Conservation (phyloP, 257 asterid species). For the Catharanthus roseus region DNA sequence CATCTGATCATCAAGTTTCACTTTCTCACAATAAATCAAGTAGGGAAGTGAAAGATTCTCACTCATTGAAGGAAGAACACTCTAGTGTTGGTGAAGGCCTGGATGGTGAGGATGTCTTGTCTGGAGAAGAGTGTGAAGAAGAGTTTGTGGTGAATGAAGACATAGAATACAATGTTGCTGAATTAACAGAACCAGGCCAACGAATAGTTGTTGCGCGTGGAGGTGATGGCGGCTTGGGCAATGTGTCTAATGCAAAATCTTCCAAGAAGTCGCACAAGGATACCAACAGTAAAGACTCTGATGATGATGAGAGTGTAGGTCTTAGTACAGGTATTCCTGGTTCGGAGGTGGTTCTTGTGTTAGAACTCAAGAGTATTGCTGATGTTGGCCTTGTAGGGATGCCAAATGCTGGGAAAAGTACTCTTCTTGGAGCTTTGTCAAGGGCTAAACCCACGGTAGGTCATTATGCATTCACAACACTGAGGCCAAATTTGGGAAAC, state of each 20-base stretch:
- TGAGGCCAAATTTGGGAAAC: constrained; percentile 85
- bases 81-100: constrained; percentile 31
- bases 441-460: constrained; percentile 81
- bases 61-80: constrained; percentile 27
- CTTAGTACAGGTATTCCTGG: constrained; percentile 58
- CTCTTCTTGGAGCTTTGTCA: constrained; percentile 86
- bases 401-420: constrained; percentile 97
- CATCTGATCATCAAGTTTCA: constrained; percentile 22
- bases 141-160: constrained; percentile 33
- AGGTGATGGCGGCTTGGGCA: constrained; percentile 90
- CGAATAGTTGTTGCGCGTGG: constrained; percentile 68
- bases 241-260: constrained; percentile 31
- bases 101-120: constrained; percentile 24
- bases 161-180: constrained; percentile 65
- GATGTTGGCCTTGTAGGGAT: constrained; percentile 95
- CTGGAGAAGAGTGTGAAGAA: constrained; percentile 42
- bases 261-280: constrained; percentile 24
- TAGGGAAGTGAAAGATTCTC: constrained; percentile 20
- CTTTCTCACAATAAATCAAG: constrained; percentile 23
- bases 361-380: constrained; percentile 88
- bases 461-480: constrained; percentile 90
- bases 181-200: constrained; percentile 75
- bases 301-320: constrained; percentile 26
- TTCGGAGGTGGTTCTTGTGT: constrained; percentile 53
- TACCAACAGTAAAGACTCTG: constrained; percentile 27